Percentiles rank a stretch among this genome's conserved stretches.
Conservation (phyloP, 257 asterid species). For the Solanum okadae region DNA sequence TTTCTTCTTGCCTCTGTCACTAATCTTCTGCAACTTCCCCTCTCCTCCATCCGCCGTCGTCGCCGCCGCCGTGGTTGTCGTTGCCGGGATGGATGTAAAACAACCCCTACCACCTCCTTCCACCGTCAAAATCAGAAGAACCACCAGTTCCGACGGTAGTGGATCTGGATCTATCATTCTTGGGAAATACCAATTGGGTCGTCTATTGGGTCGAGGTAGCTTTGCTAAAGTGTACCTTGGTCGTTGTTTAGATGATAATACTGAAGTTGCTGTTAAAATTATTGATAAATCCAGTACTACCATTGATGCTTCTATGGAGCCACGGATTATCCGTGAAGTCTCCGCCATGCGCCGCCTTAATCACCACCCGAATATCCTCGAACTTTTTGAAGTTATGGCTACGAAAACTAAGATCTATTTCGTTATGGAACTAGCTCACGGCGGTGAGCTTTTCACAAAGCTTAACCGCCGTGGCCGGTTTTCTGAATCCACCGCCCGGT, state of each 20-base stretch:
- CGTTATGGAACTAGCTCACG: constrained; percentile 86
- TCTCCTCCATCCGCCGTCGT: background rate
- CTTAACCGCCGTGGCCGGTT: constrained; percentile 41
- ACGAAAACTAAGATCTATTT: constrained; percentile 68
- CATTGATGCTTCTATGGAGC: constrained; percentile 48
- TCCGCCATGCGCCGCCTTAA: constrained; percentile 86
- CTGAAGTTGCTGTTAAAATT: constrained; percentile 54
- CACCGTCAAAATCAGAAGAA: constrained; percentile 23
- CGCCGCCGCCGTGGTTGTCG: background rate
- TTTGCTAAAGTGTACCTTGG: constrained; percentile 81
- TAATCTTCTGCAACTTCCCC: background rate
- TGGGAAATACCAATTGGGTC: constrained; percentile 56
- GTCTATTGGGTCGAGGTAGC: constrained; percentile 87
- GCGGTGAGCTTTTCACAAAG: constrained; percentile 67
- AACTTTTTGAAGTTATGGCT: constrained; percentile 79
- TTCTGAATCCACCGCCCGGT: constrained; percentile 43
- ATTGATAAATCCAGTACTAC: constrained; percentile 46
- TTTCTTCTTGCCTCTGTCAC: background rate
- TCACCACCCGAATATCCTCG: constrained; percentile 67
- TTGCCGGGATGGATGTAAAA: constrained; percentile 27
- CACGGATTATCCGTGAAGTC: constrained; percentile 67
- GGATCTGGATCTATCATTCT: constrained; percentile 61
- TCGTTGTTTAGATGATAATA: constrained; percentile 13
- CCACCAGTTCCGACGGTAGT: constrained; percentile 33
- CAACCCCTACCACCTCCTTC: constrained; percentile 7